These are phyloP conservation scores for Tritrichomonas foetus DNA, from an alignment of 208 protist genomes.

Conservation along the genomic window DNA sequence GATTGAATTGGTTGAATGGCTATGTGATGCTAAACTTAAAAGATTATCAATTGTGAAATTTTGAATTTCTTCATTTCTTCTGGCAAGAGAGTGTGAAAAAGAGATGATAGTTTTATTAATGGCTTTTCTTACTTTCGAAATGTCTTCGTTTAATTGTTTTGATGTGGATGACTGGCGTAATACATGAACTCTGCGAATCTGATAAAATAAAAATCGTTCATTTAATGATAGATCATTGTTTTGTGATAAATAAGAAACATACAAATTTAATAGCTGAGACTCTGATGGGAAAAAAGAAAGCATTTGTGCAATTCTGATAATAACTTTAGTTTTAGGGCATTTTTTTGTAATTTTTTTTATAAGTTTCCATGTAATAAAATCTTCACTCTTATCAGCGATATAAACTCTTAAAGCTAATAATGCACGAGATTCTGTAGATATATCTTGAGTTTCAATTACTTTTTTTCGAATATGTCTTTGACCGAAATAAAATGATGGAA, in stretches of 20 bases:
- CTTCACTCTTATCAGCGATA: neutral
- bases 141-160: neutral
- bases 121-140: neutral
- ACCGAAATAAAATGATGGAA: neutral
- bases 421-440: neutral
- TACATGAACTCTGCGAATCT: neutral
- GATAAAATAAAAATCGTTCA: neutral
- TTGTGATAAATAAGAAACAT: neutral
- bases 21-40: neutral
- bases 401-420: neutral
- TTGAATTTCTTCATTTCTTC: neutral
- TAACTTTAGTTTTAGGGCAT: too few relatives aligned
- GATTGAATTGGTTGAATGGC: neutral
- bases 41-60: neutral
- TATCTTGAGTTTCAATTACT: neutral
- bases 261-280: neutral
- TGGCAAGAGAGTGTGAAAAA: neutral
- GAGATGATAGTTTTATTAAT: neutral
- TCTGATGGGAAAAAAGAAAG: conserved; percentile 2
- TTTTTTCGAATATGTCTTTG: neutral
- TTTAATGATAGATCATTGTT: neutral
- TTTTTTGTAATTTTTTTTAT: too few relatives aligned
- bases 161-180: neutral
- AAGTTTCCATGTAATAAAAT: too few relatives aligned
- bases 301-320: neutral